phyloP scores from a whole-genome alignment of 208 protist genomes.

The Tritrichomonas musculus region DNA sequence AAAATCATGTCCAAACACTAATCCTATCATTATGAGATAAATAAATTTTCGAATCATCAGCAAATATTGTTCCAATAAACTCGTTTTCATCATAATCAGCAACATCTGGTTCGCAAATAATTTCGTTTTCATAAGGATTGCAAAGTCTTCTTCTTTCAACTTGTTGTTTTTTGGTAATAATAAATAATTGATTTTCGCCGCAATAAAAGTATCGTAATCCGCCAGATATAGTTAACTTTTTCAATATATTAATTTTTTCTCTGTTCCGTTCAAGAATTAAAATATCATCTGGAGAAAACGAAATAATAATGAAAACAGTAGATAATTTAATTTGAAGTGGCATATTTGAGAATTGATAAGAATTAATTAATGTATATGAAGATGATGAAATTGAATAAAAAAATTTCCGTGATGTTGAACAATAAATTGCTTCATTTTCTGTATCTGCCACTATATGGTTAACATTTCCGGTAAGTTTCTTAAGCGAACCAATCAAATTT shows the following conservation, averaged over 20 bases:
- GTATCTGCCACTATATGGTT: not conserved
- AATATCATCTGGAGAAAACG: not conserved
- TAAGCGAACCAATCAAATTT: not conserved
- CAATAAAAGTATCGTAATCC: not conserved
- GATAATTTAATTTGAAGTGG: not conserved
- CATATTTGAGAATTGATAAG: not conserved
- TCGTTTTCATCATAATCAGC: not conserved
- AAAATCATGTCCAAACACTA: too few species aligned
- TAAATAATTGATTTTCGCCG: not conserved
- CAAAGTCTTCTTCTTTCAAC: slow-evolving; percentile 26
- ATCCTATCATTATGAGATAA: not conserved
- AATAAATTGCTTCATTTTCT: not conserved
- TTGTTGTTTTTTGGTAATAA: not conserved
- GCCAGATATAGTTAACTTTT: not conserved
- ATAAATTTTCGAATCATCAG: not conserved
- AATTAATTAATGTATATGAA: not conserved
- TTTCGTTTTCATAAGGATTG: not conserved
- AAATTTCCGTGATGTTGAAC: not conserved
- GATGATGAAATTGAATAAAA: not conserved
- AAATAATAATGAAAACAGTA: not conserved
- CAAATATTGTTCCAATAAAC: not conserved
- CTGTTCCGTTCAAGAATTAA: not conserved
- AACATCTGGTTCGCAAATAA: not conserved
- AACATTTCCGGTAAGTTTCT: not conserved
- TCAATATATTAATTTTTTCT: not conserved